phyloP scores from a whole-genome alignment of 2,329 filamentous ascomycete species.

The Sclerotiophoma versabilis region DNA sequence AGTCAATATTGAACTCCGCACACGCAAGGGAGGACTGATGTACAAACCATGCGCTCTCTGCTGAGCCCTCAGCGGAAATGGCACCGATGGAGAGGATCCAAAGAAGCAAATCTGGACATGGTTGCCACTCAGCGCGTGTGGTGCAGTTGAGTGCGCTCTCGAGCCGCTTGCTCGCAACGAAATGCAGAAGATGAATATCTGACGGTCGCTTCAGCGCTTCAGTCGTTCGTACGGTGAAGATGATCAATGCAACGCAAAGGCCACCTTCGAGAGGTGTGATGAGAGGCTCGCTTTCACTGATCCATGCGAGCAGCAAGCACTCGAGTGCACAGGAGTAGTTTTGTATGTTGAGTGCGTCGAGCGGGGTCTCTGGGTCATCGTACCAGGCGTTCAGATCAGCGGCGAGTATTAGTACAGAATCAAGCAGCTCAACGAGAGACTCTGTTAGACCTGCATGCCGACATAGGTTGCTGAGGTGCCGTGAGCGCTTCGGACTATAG shows the following conservation, averaged over 20 bases:
- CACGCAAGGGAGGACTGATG: slow-evolving; percentile 44
- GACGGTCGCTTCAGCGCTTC: slow-evolving; percentile 40
- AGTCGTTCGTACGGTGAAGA: slow-evolving; percentile 46
- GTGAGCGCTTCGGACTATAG: slow-evolving; percentile 38
- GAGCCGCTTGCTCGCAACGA: slow-evolving; percentile 42
- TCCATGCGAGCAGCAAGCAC: slow-evolving; percentile 42
- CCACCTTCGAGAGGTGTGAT: slow-evolving; percentile 44
- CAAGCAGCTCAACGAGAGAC: slow-evolving; percentile 38
- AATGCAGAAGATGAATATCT: slow-evolving; percentile 40
- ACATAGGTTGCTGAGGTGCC: slow-evolving; percentile 42
- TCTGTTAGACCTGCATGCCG: slow-evolving; percentile 36
- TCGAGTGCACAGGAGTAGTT: slow-evolving; percentile 47
- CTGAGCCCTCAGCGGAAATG: slow-evolving; percentile 44
- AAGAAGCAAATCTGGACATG: slow-evolving; percentile 45
- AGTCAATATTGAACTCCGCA: slow-evolving; percentile 39
- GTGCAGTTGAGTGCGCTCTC: slow-evolving; percentile 46
- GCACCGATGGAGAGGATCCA: slow-evolving; percentile 48
- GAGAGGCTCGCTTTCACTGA: slow-evolving; percentile 35
- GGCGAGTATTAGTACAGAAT: slow-evolving; percentile 41
- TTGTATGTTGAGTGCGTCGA: slow-evolving; percentile 47
- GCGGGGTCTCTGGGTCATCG: slow-evolving; percentile 33
- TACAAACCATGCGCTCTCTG: slow-evolving; percentile 42
- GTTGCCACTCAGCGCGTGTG: slow-evolving; percentile 39
- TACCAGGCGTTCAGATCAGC: slow-evolving; percentile 47
- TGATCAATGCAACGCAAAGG: slow-evolving; percentile 46